Evolutionary conservation across 352 stramenopile genomes (phyloP), one percentile per base, ranked within the genome.

Genomic region (Pythium myriotylum): DNA sequence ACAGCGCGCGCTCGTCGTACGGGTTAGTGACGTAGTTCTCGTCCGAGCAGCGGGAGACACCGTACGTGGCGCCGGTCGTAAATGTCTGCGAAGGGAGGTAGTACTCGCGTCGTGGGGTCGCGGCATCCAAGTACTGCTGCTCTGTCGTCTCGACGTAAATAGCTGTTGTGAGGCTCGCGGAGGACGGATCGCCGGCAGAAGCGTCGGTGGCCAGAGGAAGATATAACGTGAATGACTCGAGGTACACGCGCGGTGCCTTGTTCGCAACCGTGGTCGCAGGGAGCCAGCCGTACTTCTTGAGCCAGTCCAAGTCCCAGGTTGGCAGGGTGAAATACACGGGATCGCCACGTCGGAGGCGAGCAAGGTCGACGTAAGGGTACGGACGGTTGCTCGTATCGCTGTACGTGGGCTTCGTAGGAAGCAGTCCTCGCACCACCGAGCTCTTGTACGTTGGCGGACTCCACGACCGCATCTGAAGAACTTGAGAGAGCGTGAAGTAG

Each of bases 401-500:
- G 41, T 26, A 53, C 23, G 17, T 20, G 1, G 35, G 54, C 19
- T 24, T 39, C 2, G 55, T 63, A 1, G 55, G 55, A 1, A 63
- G 10, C 23, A 63, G 37, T 13, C 19, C 55, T 7, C 35, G 46
- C 1, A 45, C 17, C 29, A 1, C 33, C 7, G 55, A 20, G 14
- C 23, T 32, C 12, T 22, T 29, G 33, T 29, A 45, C 33, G 35
- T 32, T 22, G 55, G 55, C 9, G 45, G 32, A 26, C 16, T 39
- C 54, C 54, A 62, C 29, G 54, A 42, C 5, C 43, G 42, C 54
- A 62, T 60, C n/a, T 45, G 17, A 13, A 45, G 39, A 40, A 60
- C 51, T 27, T 50, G 26, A 8, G 39, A 6, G n/a, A 60, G 24
- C 40, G 53, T 45, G 12, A 45, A 60, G 26, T 60, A 60, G n/a